Evolutionary conservation across 2,329 filamentous ascomycete species (phyloP), one percentile per base, ranked within the genome.

Genomic region (Fusarium chlamydosporum): DNA sequence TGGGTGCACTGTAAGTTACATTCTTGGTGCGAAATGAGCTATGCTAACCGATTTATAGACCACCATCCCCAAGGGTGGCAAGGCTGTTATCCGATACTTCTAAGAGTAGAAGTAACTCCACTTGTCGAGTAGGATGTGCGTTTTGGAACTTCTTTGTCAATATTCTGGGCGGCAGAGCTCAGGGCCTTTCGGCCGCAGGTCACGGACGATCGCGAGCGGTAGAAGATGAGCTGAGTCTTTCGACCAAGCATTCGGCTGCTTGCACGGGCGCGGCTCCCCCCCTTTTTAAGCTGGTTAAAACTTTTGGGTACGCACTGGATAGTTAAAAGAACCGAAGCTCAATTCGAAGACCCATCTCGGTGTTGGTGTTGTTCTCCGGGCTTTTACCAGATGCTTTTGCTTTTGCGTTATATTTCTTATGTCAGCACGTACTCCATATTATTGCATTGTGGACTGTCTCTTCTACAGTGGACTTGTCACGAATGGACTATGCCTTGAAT

Each of bases 1-100:
- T 66, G 93, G 93, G 63, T 97, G 93, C 88, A 97, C 93, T 51
- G 93, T 96, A 89, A 86, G 92, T 61, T 18, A 20, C 11, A 18
- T 18, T 15, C 13, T 12, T 7, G 26, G 16, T 6, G 12, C 7
- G 16, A 41, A 13, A 31, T 12, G 10, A 5, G 27, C 31, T 16
- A 6, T 37, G 34, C 72, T 76, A 67, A 77, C 70, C 35, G 43
- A 41, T 20, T 45, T 42, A 50, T 56, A 87, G 85, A 83, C 83
- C 33, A 78, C 77, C 37, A 74, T 86, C 68, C 67, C 66, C n/a
- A 45, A 70, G 13, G 81, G 82, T 56, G 81, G 81, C 66, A 78
- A 73, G 35, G 83, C 81, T 29, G 75, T 77, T 61, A 78, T 87
- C 69, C 81, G 79, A 56, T 84, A 84, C 76, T 83, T 79, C 71